Evolutionary conservation across 768 basidiomycete species (phyloP).

Genomic region (Xanthoconium stramineum): DNA sequence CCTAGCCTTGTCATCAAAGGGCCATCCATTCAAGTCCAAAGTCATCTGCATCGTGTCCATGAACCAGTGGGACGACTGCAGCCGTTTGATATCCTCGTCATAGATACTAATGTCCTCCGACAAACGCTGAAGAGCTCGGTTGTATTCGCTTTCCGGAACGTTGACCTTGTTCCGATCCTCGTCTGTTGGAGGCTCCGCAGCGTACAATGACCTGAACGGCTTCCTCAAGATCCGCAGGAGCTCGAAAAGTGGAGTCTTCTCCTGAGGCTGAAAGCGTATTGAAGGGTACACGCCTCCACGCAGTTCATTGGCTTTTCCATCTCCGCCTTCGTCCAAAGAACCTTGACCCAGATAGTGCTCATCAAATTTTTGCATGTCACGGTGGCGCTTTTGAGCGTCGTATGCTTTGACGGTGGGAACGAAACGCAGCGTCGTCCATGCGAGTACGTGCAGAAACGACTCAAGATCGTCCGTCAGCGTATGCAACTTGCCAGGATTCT

Average conservation of each 20-base stretch:
- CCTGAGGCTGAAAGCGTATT: neutral
- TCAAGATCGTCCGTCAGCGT: constrained; percentile 31
- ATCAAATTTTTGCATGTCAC: neutral
- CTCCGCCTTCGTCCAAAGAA: neutral
- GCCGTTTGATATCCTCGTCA: neutral
- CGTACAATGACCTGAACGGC: neutral
- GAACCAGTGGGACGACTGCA: neutral
- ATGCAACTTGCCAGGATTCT: constrained; percentile 17
- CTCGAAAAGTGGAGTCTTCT: neutral
- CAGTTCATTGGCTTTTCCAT: neutral
- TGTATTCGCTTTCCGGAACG: neutral
- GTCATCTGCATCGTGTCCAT: neutral
- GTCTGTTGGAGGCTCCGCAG: neutral
- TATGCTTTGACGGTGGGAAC: neutral
- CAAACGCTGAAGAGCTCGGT: neutral
- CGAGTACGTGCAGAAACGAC: constrained; percentile 24
- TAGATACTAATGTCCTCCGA: neutral
- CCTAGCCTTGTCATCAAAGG: too few relatives aligned
- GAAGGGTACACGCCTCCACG: neutral
- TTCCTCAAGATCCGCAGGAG: neutral
- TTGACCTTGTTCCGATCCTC: neutral
- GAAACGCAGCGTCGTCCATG: neutral
- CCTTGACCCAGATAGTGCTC: neutral
- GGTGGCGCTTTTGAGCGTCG: neutral
- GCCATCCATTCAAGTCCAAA: neutral